phyloP scores from a whole-genome alignment of 2,329 filamentous ascomycete species.

The Hirsutella rhossiliensis region DNA sequence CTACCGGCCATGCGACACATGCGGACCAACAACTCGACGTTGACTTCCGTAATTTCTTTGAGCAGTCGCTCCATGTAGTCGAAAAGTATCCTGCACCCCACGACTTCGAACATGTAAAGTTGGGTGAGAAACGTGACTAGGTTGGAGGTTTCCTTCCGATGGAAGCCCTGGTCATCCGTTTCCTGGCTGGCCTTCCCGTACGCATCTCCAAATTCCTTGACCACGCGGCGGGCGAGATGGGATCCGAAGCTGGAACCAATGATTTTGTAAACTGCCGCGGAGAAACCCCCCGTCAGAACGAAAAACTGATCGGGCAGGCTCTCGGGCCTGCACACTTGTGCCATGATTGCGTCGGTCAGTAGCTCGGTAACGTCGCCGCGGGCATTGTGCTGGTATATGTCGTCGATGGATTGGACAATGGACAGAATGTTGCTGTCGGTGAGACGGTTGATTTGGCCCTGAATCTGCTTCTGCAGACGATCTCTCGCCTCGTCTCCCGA shows the following conservation, averaged over 20 bases:
- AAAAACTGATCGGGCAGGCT: slow-evolving; percentile 78
- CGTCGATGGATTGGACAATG: slow-evolving; percentile 71
- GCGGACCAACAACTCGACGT: slow-evolving; percentile 78
- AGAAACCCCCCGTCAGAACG: slow-evolving; percentile 81
- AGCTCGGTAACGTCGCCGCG: slow-evolving; percentile 80
- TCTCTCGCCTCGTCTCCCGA: slow-evolving; percentile 55
- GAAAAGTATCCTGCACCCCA: slow-evolving; percentile 74
- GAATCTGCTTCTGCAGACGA: slow-evolving; percentile 65
- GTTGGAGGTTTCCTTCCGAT: slow-evolving; percentile 43
- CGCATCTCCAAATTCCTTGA: slow-evolving; percentile 59
- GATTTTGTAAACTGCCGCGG: slow-evolving; percentile 76
- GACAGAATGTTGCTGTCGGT: slow-evolving; percentile 83
- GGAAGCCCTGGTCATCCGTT: slow-evolving; percentile 25
- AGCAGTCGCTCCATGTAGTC: slow-evolving; percentile 80
- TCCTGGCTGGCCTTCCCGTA: slow-evolving; percentile 36
- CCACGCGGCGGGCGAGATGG: slow-evolving; percentile 66
- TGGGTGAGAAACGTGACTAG: slow-evolving; percentile 73
- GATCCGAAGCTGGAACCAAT: slow-evolving; percentile 84
- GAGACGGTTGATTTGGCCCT: slow-evolving; percentile 83
- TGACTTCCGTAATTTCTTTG: slow-evolving; percentile 63
- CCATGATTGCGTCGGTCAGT: slow-evolving; percentile 64
- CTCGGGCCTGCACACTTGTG: slow-evolving; percentile 68
- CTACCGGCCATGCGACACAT: slow-evolving; percentile 74
- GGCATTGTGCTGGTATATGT: slow-evolving; percentile 71
- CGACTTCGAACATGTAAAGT: slow-evolving; percentile 84